Percentiles rank a stretch among this genome's conserved stretches.
Evolutionary conservation across 371 early-diverging fungal species (phyloP).

Genomic region (Cokeromyces recurvatus): DNA sequence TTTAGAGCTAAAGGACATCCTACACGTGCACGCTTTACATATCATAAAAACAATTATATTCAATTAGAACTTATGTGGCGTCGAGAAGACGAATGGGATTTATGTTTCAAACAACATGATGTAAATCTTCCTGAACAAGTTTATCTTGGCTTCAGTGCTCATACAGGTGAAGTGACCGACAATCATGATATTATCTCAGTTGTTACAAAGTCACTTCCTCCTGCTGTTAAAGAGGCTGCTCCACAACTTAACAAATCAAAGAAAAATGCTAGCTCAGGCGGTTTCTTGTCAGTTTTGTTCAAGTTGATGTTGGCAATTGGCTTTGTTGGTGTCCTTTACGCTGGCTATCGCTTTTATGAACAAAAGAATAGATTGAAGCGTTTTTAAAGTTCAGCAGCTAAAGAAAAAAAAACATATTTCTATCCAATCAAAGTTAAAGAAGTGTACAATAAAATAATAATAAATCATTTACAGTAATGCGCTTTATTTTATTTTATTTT

Average conservation of each 20-base stretch:
- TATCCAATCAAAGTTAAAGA: no score
- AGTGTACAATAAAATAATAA: no score
- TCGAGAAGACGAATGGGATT: conserved; percentile 67
- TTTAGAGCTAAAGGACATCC: conserved; percentile 67
- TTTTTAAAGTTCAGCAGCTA: conserved; percentile 30
- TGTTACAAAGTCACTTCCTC: conserved; percentile 40
- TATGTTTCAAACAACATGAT: conserved; percentile 74
- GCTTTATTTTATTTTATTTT: no score
- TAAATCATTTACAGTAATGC: no score
- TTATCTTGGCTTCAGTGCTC: conserved; percentile 88
- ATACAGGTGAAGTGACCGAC: conserved; percentile 88
- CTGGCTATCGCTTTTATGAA: conserved; percentile 57
- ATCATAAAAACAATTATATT: conserved; percentile 64
- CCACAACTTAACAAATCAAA: conserved; percentile 19
- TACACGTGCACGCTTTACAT: conserved; percentile 76
- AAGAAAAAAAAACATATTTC: no score
- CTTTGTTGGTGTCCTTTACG: conserved; percentile 50
- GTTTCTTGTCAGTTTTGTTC: conserved; percentile 46
- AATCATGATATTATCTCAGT: conserved; percentile 80
- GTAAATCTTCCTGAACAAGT: conserved; percentile 68
- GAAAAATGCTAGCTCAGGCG: conserved; percentile 19
- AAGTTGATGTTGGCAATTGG: conserved; percentile 54
- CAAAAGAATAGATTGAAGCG: conserved; percentile 62
- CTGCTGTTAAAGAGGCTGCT: conserved; percentile 27
- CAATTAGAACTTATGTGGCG: conserved; percentile 61